Evolutionary conservation across 2,329 filamentous ascomycete genomes (phyloP), one percentile per base, ranked within the genome.

Genomic region (Sporothrix variecibatus): DNA sequence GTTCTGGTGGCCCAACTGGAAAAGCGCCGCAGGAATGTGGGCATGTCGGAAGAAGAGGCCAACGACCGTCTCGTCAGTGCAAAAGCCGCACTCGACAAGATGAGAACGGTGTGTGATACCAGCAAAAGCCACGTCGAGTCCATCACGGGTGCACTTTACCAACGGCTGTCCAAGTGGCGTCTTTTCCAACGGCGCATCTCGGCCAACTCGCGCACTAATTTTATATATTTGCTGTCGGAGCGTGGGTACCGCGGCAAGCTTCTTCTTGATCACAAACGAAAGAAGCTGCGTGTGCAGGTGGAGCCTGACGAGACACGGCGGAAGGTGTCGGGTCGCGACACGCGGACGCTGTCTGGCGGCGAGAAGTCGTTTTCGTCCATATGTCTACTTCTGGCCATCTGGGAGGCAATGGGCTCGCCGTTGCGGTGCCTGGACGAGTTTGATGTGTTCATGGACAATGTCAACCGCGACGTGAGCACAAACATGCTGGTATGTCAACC

Each of bases 321-420:
- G 78, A 91, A 88, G 75, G 89, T 88, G 28, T 86, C 88, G 3
- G 94, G 94, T 2, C 90, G 95, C 69, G 93, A 93, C 79, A 95
- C 96, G 31, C 97, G 94, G 83, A 98, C 95, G 0, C 86, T 99
- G 1, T 98, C 95, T 9, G 96, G 96, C 72, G 96, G 96, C 40
- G 96, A 99, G 81, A 99, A 99, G 82, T 98, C 95, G 0, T 99
- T 98, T 82, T 97, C 95, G 3, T 97, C 95, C 3, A 97, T 98
- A 75, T 99, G 96, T 83, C 88, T 99, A 78, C 85, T 99, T 72
- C 87, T 99, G 43, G 90, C 94, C 2, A 92, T 99, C 23, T 99
- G 96, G 96, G 96, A 99, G 81, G 95, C 96, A 40, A 99, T 99
- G 92, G 95, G 96, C 12, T 97, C 94, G 23, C 95, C 95, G 0